Conservation (phyloP, 768 basidiomycete genomes). For the Calocybe cyanea region DNA sequence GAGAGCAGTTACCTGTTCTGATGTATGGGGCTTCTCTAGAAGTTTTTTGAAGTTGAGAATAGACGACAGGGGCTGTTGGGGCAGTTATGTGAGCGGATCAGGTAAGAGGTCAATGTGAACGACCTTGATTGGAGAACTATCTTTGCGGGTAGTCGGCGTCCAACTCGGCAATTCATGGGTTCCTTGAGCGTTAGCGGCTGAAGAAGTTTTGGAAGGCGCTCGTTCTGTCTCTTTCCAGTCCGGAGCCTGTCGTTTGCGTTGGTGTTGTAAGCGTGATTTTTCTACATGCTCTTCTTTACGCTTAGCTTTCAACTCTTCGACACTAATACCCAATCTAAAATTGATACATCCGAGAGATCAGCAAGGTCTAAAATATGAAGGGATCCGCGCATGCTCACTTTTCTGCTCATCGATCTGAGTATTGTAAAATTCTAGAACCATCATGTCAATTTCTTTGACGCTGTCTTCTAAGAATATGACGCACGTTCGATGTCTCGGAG, state of each 20-base stretch:
- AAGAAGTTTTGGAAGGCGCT: slow-evolving; percentile 7
- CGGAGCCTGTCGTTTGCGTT: slow-evolving; percentile 15
- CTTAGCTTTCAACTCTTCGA: slow-evolving; percentile 33
- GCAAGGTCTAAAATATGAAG: too few species aligned
- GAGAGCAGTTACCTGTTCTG: slow-evolving; percentile 71
- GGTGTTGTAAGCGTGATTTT: slow-evolving; percentile 18
- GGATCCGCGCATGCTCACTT: slow-evolving; percentile 22
- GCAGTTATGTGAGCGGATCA: slow-evolving; percentile 4
- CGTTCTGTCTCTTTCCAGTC: slow-evolving; percentile 5
- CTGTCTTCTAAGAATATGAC: slow-evolving; percentile 26
- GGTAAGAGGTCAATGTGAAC: slow-evolving; percentile 14
- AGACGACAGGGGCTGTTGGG: slow-evolving; percentile 66
- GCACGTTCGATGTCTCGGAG: slow-evolving; percentile 92
- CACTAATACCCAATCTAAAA: slow-evolving; percentile 40
- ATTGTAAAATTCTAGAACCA: slow-evolving; percentile 74
- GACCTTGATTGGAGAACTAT: slow-evolving; percentile 68
- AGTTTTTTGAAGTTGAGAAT: slow-evolving; percentile 78
- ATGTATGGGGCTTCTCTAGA: slow-evolving; percentile 61
- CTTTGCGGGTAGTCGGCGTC: slow-evolving; percentile 38
- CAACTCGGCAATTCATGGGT: slow-evolving; percentile 6
- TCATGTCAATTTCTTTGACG: slow-evolving; percentile 10
- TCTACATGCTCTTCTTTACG: slow-evolving; percentile 29
- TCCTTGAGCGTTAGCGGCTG: slow-evolving; percentile 4
- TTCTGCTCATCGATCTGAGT: slow-evolving; percentile 92
- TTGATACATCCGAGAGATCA: too few species aligned